phyloP scores from a whole-genome alignment of 2,329 filamentous ascomycete species.

The Aspergillus pseudotamarii region DNA sequence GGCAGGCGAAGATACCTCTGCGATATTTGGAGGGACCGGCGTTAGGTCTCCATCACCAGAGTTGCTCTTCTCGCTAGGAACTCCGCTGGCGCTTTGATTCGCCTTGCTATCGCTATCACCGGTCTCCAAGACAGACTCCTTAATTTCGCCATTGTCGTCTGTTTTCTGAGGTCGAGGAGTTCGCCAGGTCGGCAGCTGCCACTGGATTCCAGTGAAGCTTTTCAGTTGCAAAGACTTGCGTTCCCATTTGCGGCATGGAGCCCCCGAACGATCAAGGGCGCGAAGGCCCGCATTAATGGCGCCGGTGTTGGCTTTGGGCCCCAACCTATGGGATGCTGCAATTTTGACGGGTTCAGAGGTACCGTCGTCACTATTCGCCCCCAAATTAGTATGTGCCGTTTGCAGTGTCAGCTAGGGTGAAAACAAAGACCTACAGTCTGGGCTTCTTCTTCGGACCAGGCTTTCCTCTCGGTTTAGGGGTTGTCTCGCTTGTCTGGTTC shows the following conservation, averaged over 20 bases:
- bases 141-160: conserved; percentile 64
- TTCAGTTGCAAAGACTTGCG: conserved; percentile 82
- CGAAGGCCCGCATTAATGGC: conserved; percentile 96
- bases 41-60: conserved; percentile 53
- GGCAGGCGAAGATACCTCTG: conserved; percentile 56
- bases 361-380: conserved; percentile 51
- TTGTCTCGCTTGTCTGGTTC: conserved; percentile 59
- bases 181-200: conserved; percentile 82
- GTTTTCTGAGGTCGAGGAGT: conserved; percentile 48
- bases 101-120: conserved; percentile 60
- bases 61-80: conserved; percentile 64
- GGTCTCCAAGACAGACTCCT: conserved; percentile 57
- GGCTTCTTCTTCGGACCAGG: conserved; percentile 97
- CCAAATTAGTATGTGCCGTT: conserved; percentile 4
- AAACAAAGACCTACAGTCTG: conserved; percentile 70
- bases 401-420: neutral
- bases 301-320: conserved; percentile 93
- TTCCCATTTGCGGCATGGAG: conserved; percentile 89
- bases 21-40: conserved; percentile 47
- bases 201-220: conserved; percentile 85
- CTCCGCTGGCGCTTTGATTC: conserved; percentile 57
- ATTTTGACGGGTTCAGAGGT: conserved; percentile 46
- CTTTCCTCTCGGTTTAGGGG: conserved; percentile 76
- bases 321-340: conserved; percentile 71
- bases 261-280: conserved; percentile 87